Conservation (phyloP, 192 early-diverging fungal species). For the Cetraspora pellucida region DNA sequence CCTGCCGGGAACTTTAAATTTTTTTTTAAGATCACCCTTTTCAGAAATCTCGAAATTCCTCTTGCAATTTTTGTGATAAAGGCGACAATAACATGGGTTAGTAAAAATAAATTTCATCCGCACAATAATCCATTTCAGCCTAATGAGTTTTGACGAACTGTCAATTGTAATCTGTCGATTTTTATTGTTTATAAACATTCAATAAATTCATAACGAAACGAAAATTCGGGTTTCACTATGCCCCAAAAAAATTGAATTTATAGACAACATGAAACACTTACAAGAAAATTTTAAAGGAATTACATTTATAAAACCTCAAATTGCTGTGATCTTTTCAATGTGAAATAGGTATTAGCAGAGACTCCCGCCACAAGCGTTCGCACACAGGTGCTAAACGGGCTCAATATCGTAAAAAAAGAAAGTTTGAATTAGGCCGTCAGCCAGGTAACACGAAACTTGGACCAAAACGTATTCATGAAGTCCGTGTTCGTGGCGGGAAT, state of each 20-base stretch:
- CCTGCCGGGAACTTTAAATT: background rate
- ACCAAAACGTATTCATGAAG: slow-evolving; percentile 92
- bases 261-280: too few relatives aligned
- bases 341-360: slow-evolving; percentile 92
- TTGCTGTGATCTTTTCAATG: background rate
- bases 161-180: too few relatives aligned
- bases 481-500: slow-evolving; percentile 99
- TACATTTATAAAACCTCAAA: too few relatives aligned
- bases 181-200: too few relatives aligned
- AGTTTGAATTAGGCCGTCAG: slow-evolving; percentile 99
- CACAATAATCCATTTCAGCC: background rate
- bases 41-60: background rate
- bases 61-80: background rate
- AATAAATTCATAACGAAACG: too few relatives aligned
- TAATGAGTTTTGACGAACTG: background rate
- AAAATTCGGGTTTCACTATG: too few relatives aligned
- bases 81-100: slow-evolving; percentile 29
- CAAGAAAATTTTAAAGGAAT: too few relatives aligned
- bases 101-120: slow-evolving; percentile 14
- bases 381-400: slow-evolving; percentile 98
- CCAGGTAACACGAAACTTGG: slow-evolving; percentile 97
- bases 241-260: too few relatives aligned
- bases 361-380: slow-evolving; percentile 98
- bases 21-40: background rate
- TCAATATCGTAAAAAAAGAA: slow-evolving; percentile 99